Percentiles rank a stretch among this genome's conserved stretches.
Conservation (phyloP, 73 alveolate species). For the Paramecium sonneborni region DNA sequence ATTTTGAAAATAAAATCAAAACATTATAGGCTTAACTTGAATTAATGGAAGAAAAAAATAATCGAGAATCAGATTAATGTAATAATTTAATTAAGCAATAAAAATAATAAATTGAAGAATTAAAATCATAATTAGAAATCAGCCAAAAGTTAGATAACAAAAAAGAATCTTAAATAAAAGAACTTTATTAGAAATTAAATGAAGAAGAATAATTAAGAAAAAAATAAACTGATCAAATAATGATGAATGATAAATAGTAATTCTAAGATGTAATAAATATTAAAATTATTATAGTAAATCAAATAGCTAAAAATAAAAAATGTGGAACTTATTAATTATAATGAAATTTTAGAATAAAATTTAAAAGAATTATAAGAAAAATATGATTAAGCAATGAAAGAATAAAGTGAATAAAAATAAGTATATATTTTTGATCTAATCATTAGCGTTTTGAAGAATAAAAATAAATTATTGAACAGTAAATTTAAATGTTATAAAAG, state of each 20-base stretch:
- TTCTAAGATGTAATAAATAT: neutral
- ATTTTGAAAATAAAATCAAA: constrained; percentile 17
- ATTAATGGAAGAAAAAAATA: constrained; percentile 6
- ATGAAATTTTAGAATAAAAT: neutral
- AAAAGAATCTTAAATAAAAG: neutral
- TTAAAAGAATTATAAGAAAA: neutral
- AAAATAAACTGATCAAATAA: neutral
- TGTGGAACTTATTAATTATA: neutral
- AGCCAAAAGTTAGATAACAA: neutral
- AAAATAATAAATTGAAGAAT: neutral
- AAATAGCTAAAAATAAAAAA: neutral
- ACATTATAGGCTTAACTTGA: neutral
- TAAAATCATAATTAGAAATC: neutral
- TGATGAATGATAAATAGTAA: neutral
- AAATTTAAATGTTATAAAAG: neutral
- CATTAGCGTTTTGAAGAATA: constrained; percentile 32
- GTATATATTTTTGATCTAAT: neutral
- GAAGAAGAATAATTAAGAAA: neutral
- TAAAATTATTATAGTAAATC: neutral
- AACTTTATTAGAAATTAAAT: neutral
- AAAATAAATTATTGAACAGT: neutral
- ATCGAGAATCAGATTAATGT: neutral
- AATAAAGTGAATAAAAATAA: neutral
- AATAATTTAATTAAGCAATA: neutral
- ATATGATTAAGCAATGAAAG: neutral